Evolutionary conservation across 345 rosid genomes (phyloP).

Genomic region (Stellera chamaejasme): DNA sequence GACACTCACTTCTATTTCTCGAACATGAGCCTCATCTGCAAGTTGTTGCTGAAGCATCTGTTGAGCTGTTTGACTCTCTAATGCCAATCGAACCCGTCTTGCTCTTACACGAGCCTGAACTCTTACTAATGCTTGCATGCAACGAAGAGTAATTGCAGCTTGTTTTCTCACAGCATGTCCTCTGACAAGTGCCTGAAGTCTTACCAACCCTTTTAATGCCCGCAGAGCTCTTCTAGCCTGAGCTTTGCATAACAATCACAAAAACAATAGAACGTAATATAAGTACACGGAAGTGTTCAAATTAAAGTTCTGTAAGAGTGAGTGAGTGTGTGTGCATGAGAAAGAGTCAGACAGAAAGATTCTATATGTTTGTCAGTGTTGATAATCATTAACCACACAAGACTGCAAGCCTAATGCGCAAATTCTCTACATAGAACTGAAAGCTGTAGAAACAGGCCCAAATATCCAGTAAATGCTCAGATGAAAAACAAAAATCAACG

Average conservation of each 20-base stretch:
- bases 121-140: constrained; percentile 99
- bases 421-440: too few relatives aligned
- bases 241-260: constrained; percentile 12
- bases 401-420: too few relatives aligned
- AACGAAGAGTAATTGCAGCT: constrained; percentile 98
- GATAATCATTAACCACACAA: too few relatives aligned
- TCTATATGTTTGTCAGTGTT: too few relatives aligned
- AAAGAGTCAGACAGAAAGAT: too few relatives aligned
- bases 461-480: too few relatives aligned
- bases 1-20: constrained; percentile 74
- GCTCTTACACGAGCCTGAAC: constrained; percentile 99
- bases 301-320: too few relatives aligned
- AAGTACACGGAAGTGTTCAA: too few relatives aligned
- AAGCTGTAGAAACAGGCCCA: too few relatives aligned
- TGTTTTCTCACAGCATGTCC: constrained; percentile 99
- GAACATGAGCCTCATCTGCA: constrained; percentile 67
- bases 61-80: constrained; percentile 79
- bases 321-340: too few relatives aligned
- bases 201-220: constrained; percentile 96
- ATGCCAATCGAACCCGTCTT: constrained; percentile 86
- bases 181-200: constrained; percentile 96
- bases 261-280: too few relatives aligned
- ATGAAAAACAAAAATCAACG: too few relatives aligned
- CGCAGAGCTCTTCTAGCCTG: constrained; percentile 98
- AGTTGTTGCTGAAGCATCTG: constrained; percentile 77